phyloP scores from a whole-genome alignment of 495 filamentous ascomycete species.

The Hyaloscypha variabilis region DNA sequence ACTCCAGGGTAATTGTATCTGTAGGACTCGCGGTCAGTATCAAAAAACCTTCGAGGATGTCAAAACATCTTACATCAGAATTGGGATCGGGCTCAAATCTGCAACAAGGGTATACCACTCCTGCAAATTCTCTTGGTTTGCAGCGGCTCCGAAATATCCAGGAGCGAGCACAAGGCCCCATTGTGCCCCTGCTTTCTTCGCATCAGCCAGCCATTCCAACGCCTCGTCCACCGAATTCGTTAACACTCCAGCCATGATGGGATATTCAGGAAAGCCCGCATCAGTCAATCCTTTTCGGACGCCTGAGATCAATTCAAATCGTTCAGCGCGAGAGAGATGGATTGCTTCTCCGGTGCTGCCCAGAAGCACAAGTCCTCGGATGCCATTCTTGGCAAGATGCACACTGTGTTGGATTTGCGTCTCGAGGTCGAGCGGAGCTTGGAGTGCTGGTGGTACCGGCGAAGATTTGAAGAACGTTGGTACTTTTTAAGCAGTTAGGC shows the following conservation, averaged over 20 bases:
- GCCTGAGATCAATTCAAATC: constrained; percentile 38
- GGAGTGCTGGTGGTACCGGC: constrained; percentile 30
- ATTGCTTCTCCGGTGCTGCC: constrained; percentile 51
- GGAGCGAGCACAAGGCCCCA: constrained; percentile 42
- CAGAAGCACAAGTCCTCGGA: constrained; percentile 47
- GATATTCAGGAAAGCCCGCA: constrained; percentile 42
- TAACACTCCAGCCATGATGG: constrained; percentile 46
- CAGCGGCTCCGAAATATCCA: constrained; percentile 26
- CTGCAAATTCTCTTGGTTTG: constrained; percentile 28
- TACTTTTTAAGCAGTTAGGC: constrained; percentile 28
- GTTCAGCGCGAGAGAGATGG: constrained; percentile 43
- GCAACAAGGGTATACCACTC: constrained; percentile 38
- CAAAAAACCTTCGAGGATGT: not conserved
- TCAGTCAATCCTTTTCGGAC: constrained; percentile 40
- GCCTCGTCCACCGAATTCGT: constrained; percentile 45
- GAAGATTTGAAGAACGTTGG: constrained; percentile 54
- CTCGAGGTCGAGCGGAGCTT: constrained; percentile 41
- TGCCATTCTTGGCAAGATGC: constrained; percentile 44
- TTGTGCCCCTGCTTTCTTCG: constrained; percentile 45
- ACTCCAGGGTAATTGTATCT: constrained; percentile 52
- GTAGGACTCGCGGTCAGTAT: not conserved
- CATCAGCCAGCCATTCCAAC: constrained; percentile 40
- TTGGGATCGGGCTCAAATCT: constrained; percentile 31
- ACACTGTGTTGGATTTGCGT: constrained; percentile 43
- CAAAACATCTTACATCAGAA: constrained; percentile 21